Percentiles rank a stretch among this genome's conserved stretches.
These are phyloP conservation scores for Testicularia cyperi DNA, from an alignment of 1,284 basidiomycete genomes.

Conservation along the genomic window DNA sequence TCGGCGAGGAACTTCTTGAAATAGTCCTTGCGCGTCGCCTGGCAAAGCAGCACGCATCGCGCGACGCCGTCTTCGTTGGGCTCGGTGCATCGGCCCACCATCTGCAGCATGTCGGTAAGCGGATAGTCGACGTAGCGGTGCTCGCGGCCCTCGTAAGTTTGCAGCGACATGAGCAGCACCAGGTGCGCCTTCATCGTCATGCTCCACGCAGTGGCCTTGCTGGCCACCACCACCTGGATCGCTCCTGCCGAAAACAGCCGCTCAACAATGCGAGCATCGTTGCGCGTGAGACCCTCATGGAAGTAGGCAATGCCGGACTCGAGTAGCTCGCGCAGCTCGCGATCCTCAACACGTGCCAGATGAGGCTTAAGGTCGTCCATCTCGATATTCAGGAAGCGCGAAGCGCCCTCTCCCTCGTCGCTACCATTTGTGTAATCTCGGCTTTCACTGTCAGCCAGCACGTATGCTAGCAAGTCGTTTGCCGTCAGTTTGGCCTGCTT, in stretches of 20 bases:
- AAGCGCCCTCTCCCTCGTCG: constrained; percentile 60
- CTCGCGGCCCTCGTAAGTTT: constrained; percentile 73
- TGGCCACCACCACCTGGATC: constrained; percentile 89
- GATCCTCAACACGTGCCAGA: constrained; percentile 79
- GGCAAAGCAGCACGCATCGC: constrained; percentile 92
- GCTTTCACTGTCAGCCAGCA: constrained; percentile 81
- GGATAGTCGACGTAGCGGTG: constrained; percentile 92
- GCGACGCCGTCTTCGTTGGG: constrained; percentile 72
- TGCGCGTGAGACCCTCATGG: constrained; percentile 86
- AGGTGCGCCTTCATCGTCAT: constrained; percentile 90
- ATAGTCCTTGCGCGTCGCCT: constrained; percentile 90
- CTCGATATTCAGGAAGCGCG: constrained; percentile 88
- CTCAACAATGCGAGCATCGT: constrained; percentile 91
- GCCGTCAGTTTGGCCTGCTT: constrained; percentile 91
- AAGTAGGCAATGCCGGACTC: constrained; percentile 92
- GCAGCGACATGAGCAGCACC: constrained; percentile 98
- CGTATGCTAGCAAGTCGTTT: constrained; percentile 86
- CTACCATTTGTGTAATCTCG: too few species aligned
- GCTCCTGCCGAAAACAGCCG: constrained; percentile 91
- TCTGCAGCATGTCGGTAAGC: constrained; percentile 94
- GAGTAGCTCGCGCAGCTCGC: constrained; percentile 76
- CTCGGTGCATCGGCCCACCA: constrained; percentile 91
- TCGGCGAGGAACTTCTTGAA: constrained; percentile 98
- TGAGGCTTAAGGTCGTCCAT: constrained; percentile 80
- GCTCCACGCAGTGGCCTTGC: constrained; percentile 94